Evolutionary conservation across 768 basidiomycete genomes (phyloP).

Genomic region (Pleurotus tuoliensis): DNA sequence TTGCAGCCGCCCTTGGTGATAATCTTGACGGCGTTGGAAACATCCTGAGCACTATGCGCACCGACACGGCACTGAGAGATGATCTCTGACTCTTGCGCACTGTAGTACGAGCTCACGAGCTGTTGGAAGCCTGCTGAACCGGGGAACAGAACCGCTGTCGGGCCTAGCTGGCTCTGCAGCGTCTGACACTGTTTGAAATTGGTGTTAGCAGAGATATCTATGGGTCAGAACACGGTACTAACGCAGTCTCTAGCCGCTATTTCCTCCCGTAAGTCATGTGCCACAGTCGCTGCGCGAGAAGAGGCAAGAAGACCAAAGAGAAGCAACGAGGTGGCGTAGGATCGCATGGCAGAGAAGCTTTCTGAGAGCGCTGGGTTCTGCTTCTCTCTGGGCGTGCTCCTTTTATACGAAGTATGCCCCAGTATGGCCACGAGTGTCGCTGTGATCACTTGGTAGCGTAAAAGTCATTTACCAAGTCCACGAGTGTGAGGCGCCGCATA

Average conservation of each 20-base stretch:
- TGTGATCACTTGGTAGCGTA: neutral
- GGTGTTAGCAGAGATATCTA: neutral
- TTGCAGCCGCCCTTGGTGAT: neutral
- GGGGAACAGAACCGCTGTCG: neutral
- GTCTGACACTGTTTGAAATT: neutral
- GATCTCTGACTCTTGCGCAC: neutral
- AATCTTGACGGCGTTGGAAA: neutral
- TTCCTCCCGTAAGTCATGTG: slow-evolving; percentile 2
- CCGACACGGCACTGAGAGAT: neutral
- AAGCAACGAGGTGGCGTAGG: slow-evolving; percentile 1
- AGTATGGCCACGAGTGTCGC: neutral
- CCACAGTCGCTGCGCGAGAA: neutral
- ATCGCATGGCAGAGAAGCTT: slow-evolving; percentile 6
- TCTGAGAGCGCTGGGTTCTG: neutral
- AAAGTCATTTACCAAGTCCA: too few relatives aligned
- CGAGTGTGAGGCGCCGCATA: too few relatives aligned
- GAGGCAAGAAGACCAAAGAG: slow-evolving; percentile 2
- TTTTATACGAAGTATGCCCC: neutral
- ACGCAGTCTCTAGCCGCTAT: slow-evolving; percentile 1
- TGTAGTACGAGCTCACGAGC: neutral
- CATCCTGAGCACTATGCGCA: slow-evolving; percentile 1
- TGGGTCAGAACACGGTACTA: neutral
- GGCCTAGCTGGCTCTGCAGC: neutral
- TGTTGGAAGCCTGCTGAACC: neutral
- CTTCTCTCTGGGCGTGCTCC: neutral